Base-by-base conservation (phyloP, 805 yeast species). In the Isabelozyma pseudorhagii region DNA sequence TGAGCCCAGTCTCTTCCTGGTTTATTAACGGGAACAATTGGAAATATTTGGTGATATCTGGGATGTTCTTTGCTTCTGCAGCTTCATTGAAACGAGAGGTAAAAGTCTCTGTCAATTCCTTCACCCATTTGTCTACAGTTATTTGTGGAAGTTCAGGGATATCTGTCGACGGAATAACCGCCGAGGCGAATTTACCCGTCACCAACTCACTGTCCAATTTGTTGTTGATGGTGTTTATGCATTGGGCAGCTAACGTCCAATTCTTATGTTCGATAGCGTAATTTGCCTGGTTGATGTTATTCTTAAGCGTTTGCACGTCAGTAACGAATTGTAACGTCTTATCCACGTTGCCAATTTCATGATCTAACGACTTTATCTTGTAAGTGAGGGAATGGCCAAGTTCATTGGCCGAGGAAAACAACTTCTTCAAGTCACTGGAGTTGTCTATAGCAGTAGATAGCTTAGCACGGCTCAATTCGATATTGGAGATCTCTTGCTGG, bases 21-120 rank as follows among this genome's bases (percentile, higher is more conserved):
- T 89, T 89, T 40, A 94, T 84, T 47, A 92, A 72, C 9, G 99
- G 99, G 63, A 94, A 93, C 57, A 91, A 71, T 58, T 87, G 87
- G 71, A 93, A 94, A 63, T 84, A 89, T 49, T 83, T 75, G 0
- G 97, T 89, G 47, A 94, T 71, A 48, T 81, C 75, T 42, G 80
- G 83, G 48, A 89, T 89, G 57, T 89, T 83, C 47, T 80, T 81
- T 0, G 71, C 68, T 9, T 69, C 65, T 1, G 97, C 87, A 0
- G 97, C 96, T 40, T 75, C 75, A 44, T 77, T 77, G 66, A 94
- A 94, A 55, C 84, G 85, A 9, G 71, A 60, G 36, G 75, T 68
- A 59, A 92, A 90, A 3, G 82, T 67, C 0, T 63, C 62, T 5
- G 80, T 82, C 50, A 94, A 72, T 38, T 82, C 77, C 1, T 68